These are phyloP conservation scores for Talaromyces sp. DNA, from an alignment of 2,329 filamentous ascomycete genomes.

Conservation along the genomic window DNA sequence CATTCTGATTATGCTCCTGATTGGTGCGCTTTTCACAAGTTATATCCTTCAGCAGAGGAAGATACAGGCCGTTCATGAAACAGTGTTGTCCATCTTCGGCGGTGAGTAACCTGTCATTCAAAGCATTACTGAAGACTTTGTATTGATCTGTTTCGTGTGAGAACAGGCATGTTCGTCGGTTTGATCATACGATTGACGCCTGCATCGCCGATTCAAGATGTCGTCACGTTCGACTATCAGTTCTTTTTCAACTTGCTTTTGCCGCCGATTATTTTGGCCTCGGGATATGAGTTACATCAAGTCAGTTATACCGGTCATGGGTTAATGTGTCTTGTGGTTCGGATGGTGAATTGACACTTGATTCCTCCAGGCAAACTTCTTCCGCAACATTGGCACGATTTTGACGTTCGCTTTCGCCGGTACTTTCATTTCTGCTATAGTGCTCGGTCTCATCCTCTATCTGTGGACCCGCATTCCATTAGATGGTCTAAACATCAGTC, in stretches of 20 bases:
- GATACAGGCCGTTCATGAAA: slow-evolving; percentile 96
- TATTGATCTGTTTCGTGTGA: neutral
- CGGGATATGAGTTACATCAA: slow-evolving; percentile 95
- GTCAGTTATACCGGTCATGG: slow-evolving; percentile 28
- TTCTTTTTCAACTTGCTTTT: slow-evolving; percentile 99
- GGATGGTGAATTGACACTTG: neutral
- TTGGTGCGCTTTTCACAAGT: slow-evolving; percentile 91
- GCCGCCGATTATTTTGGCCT: slow-evolving; percentile 96
- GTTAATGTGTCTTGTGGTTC: too few species aligned
- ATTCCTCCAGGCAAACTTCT: slow-evolving; percentile 72
- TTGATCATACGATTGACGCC: slow-evolving; percentile 77
- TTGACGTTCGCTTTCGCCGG: slow-evolving; percentile 96
- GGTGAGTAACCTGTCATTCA: slow-evolving; percentile 45
- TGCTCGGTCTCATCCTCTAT: slow-evolving; percentile 82
- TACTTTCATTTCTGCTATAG: slow-evolving; percentile 94
- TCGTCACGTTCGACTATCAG: slow-evolving; percentile 96
- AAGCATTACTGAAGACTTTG: neutral
- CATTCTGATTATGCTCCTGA: slow-evolving; percentile 90
- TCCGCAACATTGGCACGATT: slow-evolving; percentile 95
- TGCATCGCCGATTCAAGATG: slow-evolving; percentile 76
- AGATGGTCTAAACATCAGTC: slow-evolving; percentile 77
- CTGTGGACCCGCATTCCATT: slow-evolving; percentile 83
- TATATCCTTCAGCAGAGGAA: slow-evolving; percentile 96
- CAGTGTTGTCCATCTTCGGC: slow-evolving; percentile 95
- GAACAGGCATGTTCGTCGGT: slow-evolving; percentile 91